phyloP scores from a whole-genome alignment of 2,329 filamentous ascomycete genomes.

The Trichoderma sp. region DNA sequence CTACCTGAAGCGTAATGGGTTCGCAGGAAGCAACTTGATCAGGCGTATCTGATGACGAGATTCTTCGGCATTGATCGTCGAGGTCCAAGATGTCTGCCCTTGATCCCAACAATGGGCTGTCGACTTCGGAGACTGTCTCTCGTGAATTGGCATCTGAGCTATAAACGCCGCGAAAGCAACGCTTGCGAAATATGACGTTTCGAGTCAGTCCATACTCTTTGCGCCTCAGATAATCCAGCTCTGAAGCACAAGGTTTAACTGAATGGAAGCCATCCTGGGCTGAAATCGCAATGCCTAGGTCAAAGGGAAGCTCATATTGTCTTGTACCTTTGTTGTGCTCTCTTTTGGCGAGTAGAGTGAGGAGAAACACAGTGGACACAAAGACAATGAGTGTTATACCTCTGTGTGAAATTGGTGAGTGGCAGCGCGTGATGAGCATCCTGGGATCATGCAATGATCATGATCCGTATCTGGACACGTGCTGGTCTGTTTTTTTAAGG shows the following conservation, averaged over 20 bases:
- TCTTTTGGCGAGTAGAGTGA: background rate
- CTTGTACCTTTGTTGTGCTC: background rate
- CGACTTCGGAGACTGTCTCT: slow-evolving; percentile 37
- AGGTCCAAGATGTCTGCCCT: slow-evolving; percentile 32
- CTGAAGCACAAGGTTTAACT: slow-evolving; percentile 24
- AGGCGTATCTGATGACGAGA: background rate
- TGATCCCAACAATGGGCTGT: slow-evolving; percentile 36
- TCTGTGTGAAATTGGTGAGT: slow-evolving; percentile 3
- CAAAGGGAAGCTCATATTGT: slow-evolving; percentile 16
- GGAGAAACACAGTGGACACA: background rate
- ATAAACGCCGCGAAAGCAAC: slow-evolving; percentile 41
- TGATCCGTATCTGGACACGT: background rate
- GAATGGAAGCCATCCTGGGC: background rate
- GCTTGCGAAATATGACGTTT: slow-evolving; percentile 43
- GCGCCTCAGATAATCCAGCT: slow-evolving; percentile 32
- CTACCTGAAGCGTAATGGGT: slow-evolving; percentile 46
- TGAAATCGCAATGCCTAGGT: slow-evolving; percentile 3
- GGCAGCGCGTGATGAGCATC: slow-evolving; percentile 4
- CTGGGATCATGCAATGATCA: background rate
- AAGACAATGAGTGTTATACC: background rate
- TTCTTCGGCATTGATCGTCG: slow-evolving; percentile 26
- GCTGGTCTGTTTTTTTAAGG: background rate
- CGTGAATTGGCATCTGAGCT: slow-evolving; percentile 34
- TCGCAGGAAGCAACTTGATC: slow-evolving; percentile 32
- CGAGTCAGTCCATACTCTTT: slow-evolving; percentile 37